Evolutionary conservation across 2,329 filamentous ascomycete genomes (phyloP), one percentile per base, ranked within the genome.

Genomic region (Paecilomyces sp.): DNA sequence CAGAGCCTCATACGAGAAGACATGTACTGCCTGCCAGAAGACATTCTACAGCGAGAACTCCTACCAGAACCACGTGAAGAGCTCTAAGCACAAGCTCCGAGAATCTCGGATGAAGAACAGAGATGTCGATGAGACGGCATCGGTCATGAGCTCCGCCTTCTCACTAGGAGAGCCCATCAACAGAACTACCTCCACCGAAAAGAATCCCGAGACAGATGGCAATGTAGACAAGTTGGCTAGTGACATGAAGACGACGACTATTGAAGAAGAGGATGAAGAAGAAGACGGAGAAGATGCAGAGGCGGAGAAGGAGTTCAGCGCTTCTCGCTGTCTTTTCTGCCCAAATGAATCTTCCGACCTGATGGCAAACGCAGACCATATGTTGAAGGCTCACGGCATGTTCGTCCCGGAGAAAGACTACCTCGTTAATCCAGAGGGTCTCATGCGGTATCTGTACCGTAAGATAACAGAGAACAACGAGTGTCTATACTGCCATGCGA

Each of bases 21-120:
- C 81, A 31, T 99, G 94, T 75, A 81, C 86, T 2, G 83, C 87
- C 22, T 99, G 94, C 79, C 85, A 89, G 70, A 96, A 96, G 80
- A 92, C 89, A 13, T 99, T 96, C 76, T 97, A 88, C 80, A 97
- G 92, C 77, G 91, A 97, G 71, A 97, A 97, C 77, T 93, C 94
- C 34, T 97, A 89, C 76, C 86, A 88, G 71, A 99, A 97, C 76
- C 94, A 99, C 72, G 75, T 97, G 59, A 87, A 87, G 61, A 97
- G 92, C 77, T 88, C 91, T 67, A 96, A 96, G 76, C 94, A 99
- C 77, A 91, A 87, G 75, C 80, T 85, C 59, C 87, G 87, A 67
- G 82, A 88, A 60, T 80, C 84, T 11, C 75, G 75, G 28, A 66
- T 79, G 33, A 80, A 81, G 51, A 75, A 61, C 36, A 71, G 69